phyloP scores from a whole-genome alignment of 106 monocot species.

The Vanilla planifolia region DNA sequence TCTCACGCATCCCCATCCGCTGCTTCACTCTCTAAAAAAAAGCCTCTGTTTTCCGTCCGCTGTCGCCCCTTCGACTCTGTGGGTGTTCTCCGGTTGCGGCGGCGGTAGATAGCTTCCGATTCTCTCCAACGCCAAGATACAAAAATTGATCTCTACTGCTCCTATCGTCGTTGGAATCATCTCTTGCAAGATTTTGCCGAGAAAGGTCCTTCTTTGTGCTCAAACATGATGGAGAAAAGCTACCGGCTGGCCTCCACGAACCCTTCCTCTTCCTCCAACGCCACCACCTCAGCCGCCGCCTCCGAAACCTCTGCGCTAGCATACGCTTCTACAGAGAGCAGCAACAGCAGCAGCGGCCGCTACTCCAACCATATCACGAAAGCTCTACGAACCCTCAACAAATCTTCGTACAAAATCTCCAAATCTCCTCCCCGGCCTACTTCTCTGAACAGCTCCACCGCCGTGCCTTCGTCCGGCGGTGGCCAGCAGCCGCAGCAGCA shows the following conservation, averaged over 20 bases:
- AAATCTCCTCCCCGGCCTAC: conserved; percentile 22
- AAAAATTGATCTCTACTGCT: too few relatives aligned
- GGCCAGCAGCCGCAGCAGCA: conserved; percentile 5
- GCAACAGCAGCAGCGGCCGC: neutral
- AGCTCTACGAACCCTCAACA: conserved; percentile 42
- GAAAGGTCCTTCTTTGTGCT: too few relatives aligned
- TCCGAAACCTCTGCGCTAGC: neutral
- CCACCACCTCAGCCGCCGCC: conserved; percentile 1
- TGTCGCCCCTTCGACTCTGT: too few relatives aligned
- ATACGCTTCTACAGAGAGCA: neutral
- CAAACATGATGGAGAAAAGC: conserved; percentile 21
- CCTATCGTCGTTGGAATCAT: too few relatives aligned
- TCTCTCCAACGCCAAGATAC: too few relatives aligned
- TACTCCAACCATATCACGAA: conserved; percentile 7
- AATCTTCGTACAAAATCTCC: conserved; percentile 72
- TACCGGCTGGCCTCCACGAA: neutral
- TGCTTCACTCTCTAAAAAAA: too few relatives aligned
- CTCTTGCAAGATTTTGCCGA: too few relatives aligned
- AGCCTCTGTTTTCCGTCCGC: too few relatives aligned
- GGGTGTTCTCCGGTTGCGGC: too few relatives aligned
- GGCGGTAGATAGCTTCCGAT: too few relatives aligned
- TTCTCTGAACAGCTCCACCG: too few relatives aligned
- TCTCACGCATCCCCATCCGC: too few relatives aligned
- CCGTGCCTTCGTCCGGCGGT: conserved; percentile 1
- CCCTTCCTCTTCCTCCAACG: conserved; percentile 5